These are phyloP conservation scores for Pythium monospermum DNA, from an alignment of 352 stramenopile genomes.

Conservation along the genomic window DNA sequence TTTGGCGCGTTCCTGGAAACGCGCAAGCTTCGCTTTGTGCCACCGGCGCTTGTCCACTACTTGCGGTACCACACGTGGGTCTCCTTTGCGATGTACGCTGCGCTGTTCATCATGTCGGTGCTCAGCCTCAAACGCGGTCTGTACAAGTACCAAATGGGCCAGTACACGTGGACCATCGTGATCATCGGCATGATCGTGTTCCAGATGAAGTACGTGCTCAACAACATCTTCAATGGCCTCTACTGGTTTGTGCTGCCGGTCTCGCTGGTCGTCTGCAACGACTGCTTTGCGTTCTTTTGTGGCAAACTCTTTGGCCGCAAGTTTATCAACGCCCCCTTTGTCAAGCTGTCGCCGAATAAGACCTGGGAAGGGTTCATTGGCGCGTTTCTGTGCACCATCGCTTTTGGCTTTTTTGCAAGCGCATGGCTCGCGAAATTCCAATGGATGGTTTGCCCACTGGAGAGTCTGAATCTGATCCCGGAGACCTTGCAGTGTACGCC, in stretches of 20 bases:
- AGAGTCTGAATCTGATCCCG: constrained; percentile 72
- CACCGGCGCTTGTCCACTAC: constrained; percentile 79
- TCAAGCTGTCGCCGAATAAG: constrained; percentile 97
- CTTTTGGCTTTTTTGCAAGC: constrained; percentile 92
- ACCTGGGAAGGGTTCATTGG: constrained; percentile 99
- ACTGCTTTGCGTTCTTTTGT: constrained; percentile 95
- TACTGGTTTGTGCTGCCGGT: constrained; percentile 95
- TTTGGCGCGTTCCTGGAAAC: constrained; percentile 83
- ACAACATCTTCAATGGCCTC: constrained; percentile 95
- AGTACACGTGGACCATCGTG: constrained; percentile 96
- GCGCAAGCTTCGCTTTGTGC: constrained; percentile 78
- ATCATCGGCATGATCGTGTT: constrained; percentile 94
- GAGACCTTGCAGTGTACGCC: constrained; percentile 63
- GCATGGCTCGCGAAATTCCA: constrained; percentile 88
- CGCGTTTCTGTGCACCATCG: constrained; percentile 93
- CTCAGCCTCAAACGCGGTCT: constrained; percentile 92
- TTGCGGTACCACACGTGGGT: constrained; percentile 89
- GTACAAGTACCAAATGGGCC: constrained; percentile 96
- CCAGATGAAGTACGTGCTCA: constrained; percentile 96
- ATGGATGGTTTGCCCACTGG: constrained; percentile 93
- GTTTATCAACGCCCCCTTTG: constrained; percentile 91
- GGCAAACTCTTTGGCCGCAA: constrained; percentile 81
- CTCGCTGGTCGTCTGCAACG: constrained; percentile 94
- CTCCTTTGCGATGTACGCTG: constrained; percentile 93
- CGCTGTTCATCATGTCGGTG: constrained; percentile 95